Base-by-base conservation (phyloP, 352 stramenopile genomes). In the Peronospora destructor region DNA sequence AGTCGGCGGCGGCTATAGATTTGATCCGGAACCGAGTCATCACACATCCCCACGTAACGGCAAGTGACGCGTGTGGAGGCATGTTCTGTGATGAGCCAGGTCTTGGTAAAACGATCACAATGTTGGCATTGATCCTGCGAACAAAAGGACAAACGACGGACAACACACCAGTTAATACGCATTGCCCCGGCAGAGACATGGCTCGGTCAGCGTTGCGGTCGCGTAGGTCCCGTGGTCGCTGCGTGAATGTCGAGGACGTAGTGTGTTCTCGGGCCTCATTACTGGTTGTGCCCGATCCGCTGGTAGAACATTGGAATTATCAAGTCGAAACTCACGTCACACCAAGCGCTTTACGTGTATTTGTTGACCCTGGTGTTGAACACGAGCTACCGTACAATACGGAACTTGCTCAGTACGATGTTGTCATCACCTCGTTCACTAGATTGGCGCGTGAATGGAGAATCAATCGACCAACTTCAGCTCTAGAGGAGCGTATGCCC, bases 41-140 rank as follows among this genome's bases (percentile, higher is more conserved):
- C n/a, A 41, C 53, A 1, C 32, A 52, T 4, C 37, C 62, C 0
- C 43, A 59, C 2, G 55, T 60, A 25, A 53, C 35, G 6, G 62
- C 49, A 39, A 58, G 61, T 34, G 80, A 94, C 37, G 64, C 66
- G 3, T 76, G 75, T 13, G 80, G 83, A 0, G 83, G 83, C 13
- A 71, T 94, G 38, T 87, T 94, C 32, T 91, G 76, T 40, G 80
- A 94, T 39, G 83, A 94, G 21, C 83, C 83, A 17, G 83, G 83
- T 0, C 66, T 94, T 0, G 83, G 83, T 13, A 94, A 94, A 59
- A 94, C 83, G 0, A 89, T 94, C 45, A 91, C 83, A 9, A 90
- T 94, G 71, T 46, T 91, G 6, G 79, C 83, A 19, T 49, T 94
- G 23, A 73, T 94, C 11, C 45, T 93, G 4, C 76, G 83, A 17